Conservation (phyloP, 805 yeast species). For the Jamesozyma spencerorum region DNA sequence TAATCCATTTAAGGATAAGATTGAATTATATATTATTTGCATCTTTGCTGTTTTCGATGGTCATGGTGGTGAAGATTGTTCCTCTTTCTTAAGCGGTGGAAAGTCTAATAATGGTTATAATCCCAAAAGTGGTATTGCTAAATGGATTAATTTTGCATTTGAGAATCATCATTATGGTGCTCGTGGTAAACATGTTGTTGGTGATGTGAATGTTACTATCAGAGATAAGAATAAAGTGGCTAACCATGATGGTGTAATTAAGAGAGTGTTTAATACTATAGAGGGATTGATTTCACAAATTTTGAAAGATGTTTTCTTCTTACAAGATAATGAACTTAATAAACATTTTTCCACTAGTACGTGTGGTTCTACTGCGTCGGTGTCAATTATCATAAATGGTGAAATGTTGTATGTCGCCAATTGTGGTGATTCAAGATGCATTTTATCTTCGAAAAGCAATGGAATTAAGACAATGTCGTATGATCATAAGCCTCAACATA, state of each 20-base stretch:
- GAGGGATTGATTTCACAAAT: constrained; percentile 31
- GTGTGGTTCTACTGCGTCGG: constrained; percentile 47
- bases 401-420: constrained; percentile 49
- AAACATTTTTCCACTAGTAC: constrained; percentile 31
- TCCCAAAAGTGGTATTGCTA: constrained; percentile 18
- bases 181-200: constrained; percentile 3
- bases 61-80: constrained; percentile 64
- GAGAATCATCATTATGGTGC: constrained; percentile 25
- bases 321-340: constrained; percentile 38
- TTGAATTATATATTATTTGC: constrained; percentile 22
- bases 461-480: constrained; percentile 58
- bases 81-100: constrained; percentile 41
- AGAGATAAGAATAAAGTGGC: neutral
- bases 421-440: constrained; percentile 69
- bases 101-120: constrained; percentile 8
- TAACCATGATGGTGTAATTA: constrained; percentile 2
- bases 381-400: constrained; percentile 37
- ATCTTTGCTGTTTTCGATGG: constrained; percentile 75
- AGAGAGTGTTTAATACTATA: constrained; percentile 23
- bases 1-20: constrained; percentile 24
- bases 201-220: constrained; percentile 2
- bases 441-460: constrained; percentile 37
- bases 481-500: constrained; percentile 91
- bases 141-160: constrained; percentile 25
- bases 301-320: constrained; percentile 37